Evolutionary conservation across 768 basidiomycete genomes (phyloP), one percentile per base, ranked within the genome.

Genomic region (Mycena kentingensis): DNA sequence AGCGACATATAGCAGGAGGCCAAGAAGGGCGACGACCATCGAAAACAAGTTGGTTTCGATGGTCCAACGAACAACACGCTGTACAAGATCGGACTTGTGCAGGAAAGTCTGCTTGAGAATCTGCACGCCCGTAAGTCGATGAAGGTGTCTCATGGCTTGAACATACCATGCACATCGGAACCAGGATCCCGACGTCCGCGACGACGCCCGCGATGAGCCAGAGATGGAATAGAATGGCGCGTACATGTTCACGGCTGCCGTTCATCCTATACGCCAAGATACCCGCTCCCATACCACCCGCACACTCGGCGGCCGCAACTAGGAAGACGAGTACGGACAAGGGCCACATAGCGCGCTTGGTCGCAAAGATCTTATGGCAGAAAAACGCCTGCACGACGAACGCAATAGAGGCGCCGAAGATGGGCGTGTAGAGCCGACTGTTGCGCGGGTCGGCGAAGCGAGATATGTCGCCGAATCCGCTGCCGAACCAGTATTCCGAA

Each of bases 251-350:
- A 11, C 24, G 42, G 11, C 25, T 25, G 5, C 4, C 16, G 16
- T 38, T 32, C 21, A 16, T 16, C 41, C 52, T 44, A 27, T 53
- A 57, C 2, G 36, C 28, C 15, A 50, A 5, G 26, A 50, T 42
- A n/a, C 56, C 56, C 7, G 7, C 5, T 28, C 51, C 56, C 51
- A 57, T 46, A 10, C 56, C 56, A 15, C 56, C 51, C 5, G 47
- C 47, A 13, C 51, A 49, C 18, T 57, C 51, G 1, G 47, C 42
- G 16, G 49, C 15, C 19, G 51, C n/a, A 13, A 49, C 51, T 4
- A 52, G 25, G 5, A 19, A 15, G 28, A 34, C 13, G 47, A 49
- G 36, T 22, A 49, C 5, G 6, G 51, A 22, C 1, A 52, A 6
- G 1, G 51, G 42, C 46, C 51, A 53, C 4, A 31, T 24, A 13